Evolutionary conservation across 768 basidiomycete genomes (phyloP), one percentile per base, ranked within the genome.

Genomic region (Lactarius evosmus): DNA sequence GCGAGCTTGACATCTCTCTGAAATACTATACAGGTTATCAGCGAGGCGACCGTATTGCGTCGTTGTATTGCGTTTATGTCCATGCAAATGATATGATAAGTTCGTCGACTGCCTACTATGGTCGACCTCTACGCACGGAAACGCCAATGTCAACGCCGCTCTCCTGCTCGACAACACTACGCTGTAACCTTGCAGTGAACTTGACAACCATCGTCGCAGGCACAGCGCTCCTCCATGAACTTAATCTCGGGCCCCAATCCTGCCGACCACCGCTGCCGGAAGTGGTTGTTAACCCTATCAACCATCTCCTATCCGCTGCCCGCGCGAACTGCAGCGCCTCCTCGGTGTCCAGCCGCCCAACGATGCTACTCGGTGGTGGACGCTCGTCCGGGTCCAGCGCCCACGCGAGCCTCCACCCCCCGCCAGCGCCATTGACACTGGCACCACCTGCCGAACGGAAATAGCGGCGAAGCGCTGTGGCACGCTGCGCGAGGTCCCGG

Each of bases 281-380:
- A 32, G 16, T 7, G 9, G 30, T 11, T 3, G 16, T 19, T 22
- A 36, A 55, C 19, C 17, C 33, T 7, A 29, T 7, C 5, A 50
- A 29, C 46, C 33, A 46, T 1, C 4, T n/a, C 71, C 82, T 80
- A 70, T 93, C 91, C 6, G 90, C 91, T 36, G 91, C 80, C 54
- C 79, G 82, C 22, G 88, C 88, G 46, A 92, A 76, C 69, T 80
- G 77, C 22, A 84, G 77, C 11, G 90, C 91, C 75, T 93, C 91
- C 46, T 80, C 78, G 6, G 93, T 95, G 70, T 98, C 95, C 58
- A 93, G 76, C 63, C 94, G 78, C 17, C 90, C 86, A 25, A 91
- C 91, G 67, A 97, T 92, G 58, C 93, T 94, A 69, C 88, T 91
- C 3, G 95, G 91, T 4, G 95, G 95, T 3, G 95, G 95, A 34